Base-by-base conservation (phyloP, 305 asterid species). In the Salvia sclarea region DNA sequence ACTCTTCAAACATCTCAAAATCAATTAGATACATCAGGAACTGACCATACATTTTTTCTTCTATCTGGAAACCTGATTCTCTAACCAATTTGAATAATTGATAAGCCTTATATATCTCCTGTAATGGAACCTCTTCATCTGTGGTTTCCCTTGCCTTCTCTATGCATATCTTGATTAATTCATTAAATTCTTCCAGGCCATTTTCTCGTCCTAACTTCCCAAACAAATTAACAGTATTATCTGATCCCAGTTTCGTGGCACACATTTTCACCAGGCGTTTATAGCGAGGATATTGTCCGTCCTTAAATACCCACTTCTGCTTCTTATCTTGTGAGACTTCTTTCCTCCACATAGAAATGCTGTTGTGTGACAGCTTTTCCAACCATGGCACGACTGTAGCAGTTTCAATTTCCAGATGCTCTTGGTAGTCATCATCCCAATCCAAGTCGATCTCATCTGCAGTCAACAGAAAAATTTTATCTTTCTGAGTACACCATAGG, bases 11-110 rank as follows among this genome's bases (percentile, higher is more conserved):
- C 94, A 86, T 78, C 56, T 83, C 84, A 68, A 41, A 75, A 77
- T 95, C 95, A 56, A 84, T 79, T 25, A 92, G 86, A 82, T 78
- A 88, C 86, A 70, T 71, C 75, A 95, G 81, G 64, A 92, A 71
- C 54, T 84, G 85, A 31, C 95, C 88, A 63, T 89, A 92, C 35
- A 81, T 82, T 62, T 70, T 81, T 77, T 86, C 96, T 79, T 77
- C 77, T 70, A 95, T 76, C 73, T 74, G 78, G 74, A 85, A 83
- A 41, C 99, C 98, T 30, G 45, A 43, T 66, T 89, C 96, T 80
- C 62, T 87, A 61, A 84, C 73, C 45, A 69, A 20, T 74, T 82
- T 79, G 41, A 91, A 76, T 61, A 82, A 66, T 72, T 83, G 81
- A 80, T 84, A 87, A 13, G 88, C 91, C 74, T 73, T 82, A 65